phyloP scores from a whole-genome alignment of 495 filamentous ascomycete genomes.

The Friedmanniomyces simplex region DNA sequence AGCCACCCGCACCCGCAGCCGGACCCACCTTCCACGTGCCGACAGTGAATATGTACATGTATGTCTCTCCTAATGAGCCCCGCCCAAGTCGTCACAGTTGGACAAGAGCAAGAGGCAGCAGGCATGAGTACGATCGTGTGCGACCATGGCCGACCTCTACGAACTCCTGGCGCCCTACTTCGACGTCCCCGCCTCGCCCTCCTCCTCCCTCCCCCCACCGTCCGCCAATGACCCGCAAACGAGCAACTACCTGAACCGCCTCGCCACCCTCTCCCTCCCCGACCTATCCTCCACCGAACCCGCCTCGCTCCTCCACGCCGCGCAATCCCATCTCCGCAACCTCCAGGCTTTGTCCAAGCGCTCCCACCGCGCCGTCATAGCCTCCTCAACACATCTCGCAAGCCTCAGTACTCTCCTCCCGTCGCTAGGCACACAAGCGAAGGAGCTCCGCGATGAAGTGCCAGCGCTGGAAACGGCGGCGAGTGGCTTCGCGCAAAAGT shows the following conservation, averaged over 20 bases:
- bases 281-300: constrained; percentile 65
- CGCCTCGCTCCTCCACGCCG: constrained; percentile 66
- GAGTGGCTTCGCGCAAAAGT: constrained; percentile 70
- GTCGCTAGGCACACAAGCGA: constrained; percentile 50
- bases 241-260: constrained; percentile 59
- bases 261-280: constrained; percentile 68
- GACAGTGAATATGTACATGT: constrained; percentile 1
- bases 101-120: no score
- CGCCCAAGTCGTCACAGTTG: no score
- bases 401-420: constrained; percentile 59
- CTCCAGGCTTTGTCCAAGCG: constrained; percentile 82
- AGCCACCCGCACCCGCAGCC: neutral
- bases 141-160: constrained; percentile 56
- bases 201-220: constrained; percentile 24
- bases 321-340: constrained; percentile 73
- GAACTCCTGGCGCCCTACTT: constrained; percentile 61
- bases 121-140: neutral
- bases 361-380: constrained; percentile 80
- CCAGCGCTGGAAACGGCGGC: constrained; percentile 72
- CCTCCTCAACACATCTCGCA: constrained; percentile 65
- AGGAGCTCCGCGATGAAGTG: constrained; percentile 56
- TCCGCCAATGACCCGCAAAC: constrained; percentile 41
- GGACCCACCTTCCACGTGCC: neutral
- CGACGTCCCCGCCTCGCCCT: constrained; percentile 30
- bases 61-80: no score